These are phyloP conservation scores for Colletotrichum spinosum DNA, from an alignment of 2,329 filamentous ascomycete species.

Conservation along the genomic window DNA sequence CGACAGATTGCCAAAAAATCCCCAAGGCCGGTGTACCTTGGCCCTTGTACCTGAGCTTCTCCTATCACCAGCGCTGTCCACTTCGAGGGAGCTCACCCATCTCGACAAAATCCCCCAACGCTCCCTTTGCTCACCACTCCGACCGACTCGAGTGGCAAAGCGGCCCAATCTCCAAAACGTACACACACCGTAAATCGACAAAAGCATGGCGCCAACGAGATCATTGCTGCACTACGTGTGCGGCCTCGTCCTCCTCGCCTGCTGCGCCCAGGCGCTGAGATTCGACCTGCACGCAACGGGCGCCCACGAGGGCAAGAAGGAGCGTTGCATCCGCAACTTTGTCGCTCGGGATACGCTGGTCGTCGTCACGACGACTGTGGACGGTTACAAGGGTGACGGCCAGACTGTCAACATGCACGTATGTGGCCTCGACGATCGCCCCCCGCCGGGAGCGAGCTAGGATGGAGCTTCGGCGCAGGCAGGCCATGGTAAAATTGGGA, in stretches of 20 bases:
- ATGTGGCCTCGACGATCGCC: slow-evolving; percentile 45
- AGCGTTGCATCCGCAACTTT: slow-evolving; percentile 97
- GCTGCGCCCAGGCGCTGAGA: slow-evolving; percentile 78
- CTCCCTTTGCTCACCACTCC: slow-evolving; percentile 48
- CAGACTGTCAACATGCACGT: slow-evolving; percentile 96
- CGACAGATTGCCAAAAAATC: slow-evolving; percentile 40
- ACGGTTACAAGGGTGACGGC: slow-evolving; percentile 89
- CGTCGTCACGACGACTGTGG: slow-evolving; percentile 90
- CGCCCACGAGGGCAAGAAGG: slow-evolving; percentile 72
- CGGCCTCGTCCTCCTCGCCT: slow-evolving; percentile 67
- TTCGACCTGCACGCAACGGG: slow-evolving; percentile 86
- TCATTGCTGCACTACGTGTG: slow-evolving; percentile 69
- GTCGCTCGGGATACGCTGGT: slow-evolving; percentile 92
- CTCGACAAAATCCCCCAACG: slow-evolving; percentile 48
- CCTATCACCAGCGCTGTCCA: slow-evolving; percentile 32
- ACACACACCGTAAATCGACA: background rate
- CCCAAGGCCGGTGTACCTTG: slow-evolving; percentile 31
- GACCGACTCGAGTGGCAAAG: slow-evolving; percentile 4
- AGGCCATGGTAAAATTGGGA: background rate
- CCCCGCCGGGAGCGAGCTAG: background rate
- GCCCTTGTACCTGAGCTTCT: slow-evolving; percentile 24
- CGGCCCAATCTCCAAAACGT: background rate
- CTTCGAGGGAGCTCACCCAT: slow-evolving; percentile 14
- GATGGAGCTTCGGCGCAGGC: background rate
- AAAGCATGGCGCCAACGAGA: slow-evolving; percentile 60